Conservation (phyloP, 1,284 basidiomycete genomes). For the Cutaneotrichosporon dermatis region DNA sequence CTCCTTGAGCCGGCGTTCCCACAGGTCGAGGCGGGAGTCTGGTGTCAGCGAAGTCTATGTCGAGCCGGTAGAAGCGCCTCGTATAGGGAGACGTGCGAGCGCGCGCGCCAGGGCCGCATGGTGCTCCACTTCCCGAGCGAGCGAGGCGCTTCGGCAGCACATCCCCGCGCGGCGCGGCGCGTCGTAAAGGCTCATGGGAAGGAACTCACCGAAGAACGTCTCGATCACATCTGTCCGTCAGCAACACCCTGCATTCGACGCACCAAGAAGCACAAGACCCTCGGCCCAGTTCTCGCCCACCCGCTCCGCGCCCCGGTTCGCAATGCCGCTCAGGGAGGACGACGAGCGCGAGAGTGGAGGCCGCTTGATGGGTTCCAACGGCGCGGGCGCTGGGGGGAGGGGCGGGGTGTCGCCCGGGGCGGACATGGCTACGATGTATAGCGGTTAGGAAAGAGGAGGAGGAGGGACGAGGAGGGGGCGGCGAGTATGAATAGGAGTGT, state of each 20-base stretch:
- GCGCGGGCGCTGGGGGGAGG: background rate
- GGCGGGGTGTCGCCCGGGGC: background rate
- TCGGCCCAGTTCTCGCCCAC: slow-evolving; percentile 43
- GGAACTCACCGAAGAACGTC: slow-evolving; percentile 45
- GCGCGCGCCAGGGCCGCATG: too few relatives aligned
- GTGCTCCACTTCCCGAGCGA: too few relatives aligned
- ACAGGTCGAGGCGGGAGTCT: slow-evolving; percentile 82
- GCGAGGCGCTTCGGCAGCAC: too few relatives aligned
- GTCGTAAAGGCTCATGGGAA: too few relatives aligned
- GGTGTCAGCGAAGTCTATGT: too few relatives aligned
- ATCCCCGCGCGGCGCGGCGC: too few relatives aligned
- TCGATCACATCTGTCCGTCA: slow-evolving; percentile 44
- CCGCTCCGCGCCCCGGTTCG: slow-evolving; percentile 30
- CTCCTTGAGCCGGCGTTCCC: slow-evolving; percentile 79
- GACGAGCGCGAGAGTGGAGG: slow-evolving; percentile 12
- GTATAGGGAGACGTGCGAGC: too few relatives aligned
- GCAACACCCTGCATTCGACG: slow-evolving; percentile 5
- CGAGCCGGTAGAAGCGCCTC: background rate
- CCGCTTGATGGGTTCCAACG: background rate
- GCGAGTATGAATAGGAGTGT: too few relatives aligned
- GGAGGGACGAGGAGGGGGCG: too few relatives aligned
- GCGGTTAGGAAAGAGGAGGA: too few relatives aligned
- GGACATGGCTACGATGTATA: background rate
- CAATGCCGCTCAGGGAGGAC: slow-evolving; percentile 32
- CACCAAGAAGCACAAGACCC: slow-evolving; percentile 43